Conservation (phyloP, 305 asterid genomes). For the Caryopteris hybrid region DNA sequence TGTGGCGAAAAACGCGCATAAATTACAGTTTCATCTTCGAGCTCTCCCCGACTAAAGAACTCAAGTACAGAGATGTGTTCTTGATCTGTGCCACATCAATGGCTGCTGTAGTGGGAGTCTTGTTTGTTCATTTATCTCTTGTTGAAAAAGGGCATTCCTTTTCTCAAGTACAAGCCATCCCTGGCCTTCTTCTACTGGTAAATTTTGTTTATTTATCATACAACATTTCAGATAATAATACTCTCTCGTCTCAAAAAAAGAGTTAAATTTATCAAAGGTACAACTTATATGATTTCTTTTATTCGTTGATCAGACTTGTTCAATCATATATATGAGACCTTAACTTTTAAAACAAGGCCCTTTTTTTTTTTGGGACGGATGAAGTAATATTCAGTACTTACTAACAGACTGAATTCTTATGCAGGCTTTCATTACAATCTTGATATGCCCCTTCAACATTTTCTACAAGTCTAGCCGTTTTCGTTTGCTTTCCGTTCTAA, state of each 20-base stretch:
- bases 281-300: no score
- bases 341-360: no score
- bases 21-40: constrained; percentile 80
- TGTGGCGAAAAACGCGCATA: constrained; percentile 76
- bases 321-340: no score
- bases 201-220: background rate
- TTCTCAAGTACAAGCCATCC: constrained; percentile 60
- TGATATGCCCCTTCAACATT: constrained; percentile 69
- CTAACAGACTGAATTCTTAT: background rate
- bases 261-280: no score
- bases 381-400: no score
- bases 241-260: no score
- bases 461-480: constrained; percentile 75
- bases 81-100: constrained; percentile 70
- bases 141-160: constrained; percentile 54
- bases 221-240: no score
- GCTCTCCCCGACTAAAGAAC: constrained; percentile 55
- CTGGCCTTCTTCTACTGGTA: constrained; percentile 72
- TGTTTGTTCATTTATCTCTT: constrained; percentile 58
- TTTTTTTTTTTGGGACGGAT: no score
- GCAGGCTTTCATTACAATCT: constrained; percentile 41
- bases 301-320: background rate
- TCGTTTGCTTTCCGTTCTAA: constrained; percentile 46
- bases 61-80: constrained; percentile 73
- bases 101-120: constrained; percentile 63